Evolutionary conservation across 2,329 filamentous ascomycete species (phyloP).

Genomic region (Arthrobotrys musiformis): DNA sequence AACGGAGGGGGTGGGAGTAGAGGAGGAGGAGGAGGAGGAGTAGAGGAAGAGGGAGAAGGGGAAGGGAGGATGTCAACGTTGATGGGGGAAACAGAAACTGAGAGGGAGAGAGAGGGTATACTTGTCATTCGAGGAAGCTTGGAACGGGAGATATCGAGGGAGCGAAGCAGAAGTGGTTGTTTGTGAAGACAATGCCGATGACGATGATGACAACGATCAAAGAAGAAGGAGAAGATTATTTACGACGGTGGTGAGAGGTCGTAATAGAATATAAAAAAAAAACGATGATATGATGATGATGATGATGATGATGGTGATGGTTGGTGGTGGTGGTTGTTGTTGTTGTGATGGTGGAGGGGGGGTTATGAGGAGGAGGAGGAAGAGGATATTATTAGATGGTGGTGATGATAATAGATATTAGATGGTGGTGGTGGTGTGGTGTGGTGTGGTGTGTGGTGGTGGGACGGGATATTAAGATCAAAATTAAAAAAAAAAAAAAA

Average conservation of each 20-base stretch:
- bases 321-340: background rate
- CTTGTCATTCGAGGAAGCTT: slow-evolving; percentile 52
- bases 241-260: background rate
- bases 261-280: too few species aligned
- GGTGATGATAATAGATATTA: background rate
- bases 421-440: background rate
- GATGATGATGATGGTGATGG: slow-evolving; percentile 1
- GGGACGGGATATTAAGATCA: background rate
- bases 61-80: slow-evolving; percentile 21
- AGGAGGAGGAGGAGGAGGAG: background rate
- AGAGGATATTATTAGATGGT: background rate
- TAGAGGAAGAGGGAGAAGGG: background rate
- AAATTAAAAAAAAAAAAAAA: background rate
- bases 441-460: background rate
- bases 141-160: slow-evolving; percentile 1
- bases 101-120: slow-evolving; percentile 49
- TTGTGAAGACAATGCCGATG: background rate
- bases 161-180: background rate
- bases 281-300: too few species aligned
- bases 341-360: background rate
- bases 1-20: background rate
- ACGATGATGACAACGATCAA: background rate
- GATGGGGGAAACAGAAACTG: slow-evolving; percentile 22
- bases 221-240: background rate
- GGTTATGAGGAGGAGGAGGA: background rate